phyloP scores from a whole-genome alignment of 257 asterid genomes.

The Primulina tabacum region DNA sequence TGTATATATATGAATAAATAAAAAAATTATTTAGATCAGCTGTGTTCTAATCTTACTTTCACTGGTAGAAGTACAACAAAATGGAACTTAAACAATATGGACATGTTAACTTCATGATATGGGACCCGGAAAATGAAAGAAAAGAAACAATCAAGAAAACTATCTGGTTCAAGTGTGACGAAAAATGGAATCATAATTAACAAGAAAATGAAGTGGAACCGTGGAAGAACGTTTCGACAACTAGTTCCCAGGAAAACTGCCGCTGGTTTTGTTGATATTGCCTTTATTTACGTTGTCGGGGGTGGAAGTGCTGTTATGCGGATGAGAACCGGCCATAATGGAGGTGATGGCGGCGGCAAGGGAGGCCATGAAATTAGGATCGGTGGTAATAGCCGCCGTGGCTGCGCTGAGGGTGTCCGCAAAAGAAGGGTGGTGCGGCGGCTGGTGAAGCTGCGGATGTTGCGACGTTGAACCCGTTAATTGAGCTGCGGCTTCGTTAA shows the following conservation, averaged over 20 bases:
- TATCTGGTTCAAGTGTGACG: constrained; percentile 11
- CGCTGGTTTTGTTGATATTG: constrained; percentile 27
- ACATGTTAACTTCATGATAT: constrained; percentile 29
- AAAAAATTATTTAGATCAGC: no score
- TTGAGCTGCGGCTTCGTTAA: neutral
- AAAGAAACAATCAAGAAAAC: neutral
- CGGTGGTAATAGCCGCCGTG: constrained; percentile 76
- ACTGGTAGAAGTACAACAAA: constrained; percentile 16
- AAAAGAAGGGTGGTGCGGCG: constrained; percentile 29
- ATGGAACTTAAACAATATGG: constrained; percentile 25
- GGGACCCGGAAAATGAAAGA: constrained; percentile 4
- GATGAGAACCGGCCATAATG: constrained; percentile 65
- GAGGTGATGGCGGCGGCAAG: constrained; percentile 83
- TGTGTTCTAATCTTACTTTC: constrained; percentile 22
- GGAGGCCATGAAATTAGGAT: constrained; percentile 88
- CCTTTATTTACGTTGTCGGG: constrained; percentile 36
- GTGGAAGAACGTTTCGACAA: neutral
- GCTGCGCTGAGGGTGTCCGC: constrained; percentile 74
- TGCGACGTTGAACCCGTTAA: constrained; percentile 15
- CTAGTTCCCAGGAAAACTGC: constrained; percentile 42
- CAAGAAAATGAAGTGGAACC: constrained; percentile 7
- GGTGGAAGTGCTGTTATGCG: constrained; percentile 26
- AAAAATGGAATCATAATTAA: constrained; percentile 5
- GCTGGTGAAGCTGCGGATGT: constrained; percentile 21
- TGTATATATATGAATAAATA: neutral